These are phyloP conservation scores for Penicillium freii DNA, from an alignment of 2,329 filamentous ascomycete genomes.

Conservation along the genomic window DNA sequence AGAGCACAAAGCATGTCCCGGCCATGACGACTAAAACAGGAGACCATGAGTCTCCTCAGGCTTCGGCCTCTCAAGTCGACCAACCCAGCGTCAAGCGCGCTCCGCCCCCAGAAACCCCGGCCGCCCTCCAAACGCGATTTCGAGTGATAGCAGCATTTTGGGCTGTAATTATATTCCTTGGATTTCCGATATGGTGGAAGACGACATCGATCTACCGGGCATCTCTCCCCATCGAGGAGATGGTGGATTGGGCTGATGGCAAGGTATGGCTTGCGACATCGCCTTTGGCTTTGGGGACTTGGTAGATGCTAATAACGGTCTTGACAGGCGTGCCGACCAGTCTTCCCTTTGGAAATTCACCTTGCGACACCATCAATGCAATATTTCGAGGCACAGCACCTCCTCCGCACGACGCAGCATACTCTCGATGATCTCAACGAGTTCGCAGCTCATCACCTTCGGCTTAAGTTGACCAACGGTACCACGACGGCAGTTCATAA, in stretches of 20 bases:
- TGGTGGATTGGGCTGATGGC: constrained; percentile 89
- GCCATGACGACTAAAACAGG: constrained; percentile 36
- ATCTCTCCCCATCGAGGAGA: constrained; percentile 74
- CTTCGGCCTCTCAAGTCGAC: constrained; percentile 14
- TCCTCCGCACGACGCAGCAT: constrained; percentile 79
- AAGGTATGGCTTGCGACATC: constrained; percentile 55
- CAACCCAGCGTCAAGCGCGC: constrained; percentile 35
- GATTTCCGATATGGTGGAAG: constrained; percentile 91
- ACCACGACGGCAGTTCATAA: constrained; percentile 4
- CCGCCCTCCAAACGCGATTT: constrained; percentile 67
- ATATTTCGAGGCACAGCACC: constrained; percentile 65
- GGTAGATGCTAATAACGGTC: constrained; percentile 10
- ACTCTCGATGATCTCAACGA: constrained; percentile 83
- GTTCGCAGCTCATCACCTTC: constrained; percentile 79
- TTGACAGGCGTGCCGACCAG: constrained; percentile 74
- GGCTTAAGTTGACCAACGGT: constrained; percentile 60
- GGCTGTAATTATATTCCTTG: constrained; percentile 77
- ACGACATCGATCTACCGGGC: constrained; percentile 92
- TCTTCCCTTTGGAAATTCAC: constrained; percentile 81
- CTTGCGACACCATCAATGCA: constrained; percentile 68
- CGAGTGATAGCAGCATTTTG: constrained; percentile 85
- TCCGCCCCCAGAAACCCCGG: constrained; percentile 74
- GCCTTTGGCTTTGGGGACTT: background rate
- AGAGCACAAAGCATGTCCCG: constrained; percentile 34
- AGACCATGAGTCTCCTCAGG: constrained; percentile 32